phyloP scores from a whole-genome alignment of 2,329 filamentous ascomycete genomes.

The Neofusicoccum sp. region DNA sequence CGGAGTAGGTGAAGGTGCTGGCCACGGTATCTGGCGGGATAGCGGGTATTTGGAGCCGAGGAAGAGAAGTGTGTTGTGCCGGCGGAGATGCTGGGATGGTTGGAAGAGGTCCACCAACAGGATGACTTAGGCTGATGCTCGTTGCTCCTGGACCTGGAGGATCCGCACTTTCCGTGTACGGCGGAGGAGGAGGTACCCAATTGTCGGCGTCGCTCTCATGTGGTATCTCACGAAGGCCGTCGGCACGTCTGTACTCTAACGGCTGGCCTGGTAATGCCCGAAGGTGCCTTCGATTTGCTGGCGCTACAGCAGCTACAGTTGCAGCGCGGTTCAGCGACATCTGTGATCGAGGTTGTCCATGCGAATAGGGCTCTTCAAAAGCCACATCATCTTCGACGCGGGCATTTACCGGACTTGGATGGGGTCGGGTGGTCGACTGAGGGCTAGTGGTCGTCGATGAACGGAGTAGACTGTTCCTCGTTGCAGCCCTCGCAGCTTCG shows the following conservation, averaged over 20 bases:
- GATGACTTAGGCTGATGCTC: constrained; percentile 34
- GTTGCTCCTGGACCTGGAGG: constrained; percentile 27
- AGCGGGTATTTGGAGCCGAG: constrained; percentile 15
- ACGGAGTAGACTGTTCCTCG: constrained; percentile 28
- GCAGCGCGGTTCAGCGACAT: constrained; percentile 44
- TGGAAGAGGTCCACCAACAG: neutral
- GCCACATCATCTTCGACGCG: constrained; percentile 31
- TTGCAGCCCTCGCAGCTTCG: constrained; percentile 29
- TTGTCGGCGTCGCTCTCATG: constrained; percentile 87
- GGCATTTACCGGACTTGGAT: constrained; percentile 18
- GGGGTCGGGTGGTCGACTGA: constrained; percentile 15
- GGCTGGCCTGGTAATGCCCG: constrained; percentile 54
- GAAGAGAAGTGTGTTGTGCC: constrained; percentile 12
- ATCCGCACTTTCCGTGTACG: constrained; percentile 65
- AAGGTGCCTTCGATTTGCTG: constrained; percentile 67
- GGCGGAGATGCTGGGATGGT: constrained; percentile 12
- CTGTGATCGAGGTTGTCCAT: constrained; percentile 40
- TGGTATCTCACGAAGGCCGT: constrained; percentile 69
- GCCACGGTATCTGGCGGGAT: neutral
- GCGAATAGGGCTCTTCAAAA: constrained; percentile 41
- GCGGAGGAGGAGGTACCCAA: constrained; percentile 82
- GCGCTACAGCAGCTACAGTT: constrained; percentile 60
- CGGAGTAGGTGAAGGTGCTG: neutral
- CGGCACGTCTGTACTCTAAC: constrained; percentile 65
- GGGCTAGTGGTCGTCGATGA: constrained; percentile 30